A percentile compares a stretch with the other conserved stretches of the same genome.
These are phyloP conservation scores for Ambrosia trifida DNA, from an alignment of 129 eudicot species.

Conservation along the genomic window DNA sequence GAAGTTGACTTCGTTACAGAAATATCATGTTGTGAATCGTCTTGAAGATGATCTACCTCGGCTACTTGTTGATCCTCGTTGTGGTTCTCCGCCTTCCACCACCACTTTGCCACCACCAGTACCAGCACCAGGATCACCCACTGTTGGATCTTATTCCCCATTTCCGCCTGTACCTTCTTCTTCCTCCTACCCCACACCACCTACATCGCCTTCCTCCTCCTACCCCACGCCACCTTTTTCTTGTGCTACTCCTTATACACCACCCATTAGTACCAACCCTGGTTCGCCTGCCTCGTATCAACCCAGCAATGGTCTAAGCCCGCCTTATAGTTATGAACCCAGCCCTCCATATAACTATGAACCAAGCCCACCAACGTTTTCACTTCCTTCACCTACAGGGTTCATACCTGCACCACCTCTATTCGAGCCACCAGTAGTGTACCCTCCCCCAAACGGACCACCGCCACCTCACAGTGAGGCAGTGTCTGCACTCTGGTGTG, in stretches of 20 bases:
- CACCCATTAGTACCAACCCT: slow-evolving; percentile 26
- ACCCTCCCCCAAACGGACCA: slow-evolving; percentile 70
- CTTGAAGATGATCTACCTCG: slow-evolving; percentile 35
- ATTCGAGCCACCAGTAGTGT: slow-evolving; percentile 84
- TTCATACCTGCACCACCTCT: slow-evolving; percentile 70
- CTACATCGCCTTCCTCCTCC: slow-evolving; percentile 44
- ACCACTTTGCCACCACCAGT: slow-evolving; percentile 29
- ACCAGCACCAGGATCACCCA: slow-evolving; percentile 17
- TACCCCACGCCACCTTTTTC: slow-evolving; percentile 45
- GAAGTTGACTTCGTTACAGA: slow-evolving; percentile 29
- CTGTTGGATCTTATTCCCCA: slow-evolving; percentile 25
- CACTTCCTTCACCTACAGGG: slow-evolving; percentile 50
- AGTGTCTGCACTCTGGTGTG: slow-evolving; percentile 62
- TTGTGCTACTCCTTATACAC: slow-evolving; percentile 39
- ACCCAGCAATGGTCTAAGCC: slow-evolving; percentile 14
- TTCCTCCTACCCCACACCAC: slow-evolving; percentile 26
- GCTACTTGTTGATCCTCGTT: slow-evolving; percentile 67
- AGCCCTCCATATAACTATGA: slow-evolving; percentile 38
- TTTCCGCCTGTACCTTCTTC: slow-evolving; percentile 38
- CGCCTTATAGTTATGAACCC: slow-evolving; percentile 17
- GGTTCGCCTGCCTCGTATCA: slow-evolving; percentile 19
- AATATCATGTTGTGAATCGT: slow-evolving; percentile 34
- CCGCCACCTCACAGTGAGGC: slow-evolving; percentile 50
- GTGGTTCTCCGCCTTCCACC: slow-evolving; percentile 46
- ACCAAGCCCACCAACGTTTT: slow-evolving; percentile 53